Base-by-base conservation (phyloP, 2,329 filamentous ascomycete species). In the Ophiostoma angusticollis region DNA sequence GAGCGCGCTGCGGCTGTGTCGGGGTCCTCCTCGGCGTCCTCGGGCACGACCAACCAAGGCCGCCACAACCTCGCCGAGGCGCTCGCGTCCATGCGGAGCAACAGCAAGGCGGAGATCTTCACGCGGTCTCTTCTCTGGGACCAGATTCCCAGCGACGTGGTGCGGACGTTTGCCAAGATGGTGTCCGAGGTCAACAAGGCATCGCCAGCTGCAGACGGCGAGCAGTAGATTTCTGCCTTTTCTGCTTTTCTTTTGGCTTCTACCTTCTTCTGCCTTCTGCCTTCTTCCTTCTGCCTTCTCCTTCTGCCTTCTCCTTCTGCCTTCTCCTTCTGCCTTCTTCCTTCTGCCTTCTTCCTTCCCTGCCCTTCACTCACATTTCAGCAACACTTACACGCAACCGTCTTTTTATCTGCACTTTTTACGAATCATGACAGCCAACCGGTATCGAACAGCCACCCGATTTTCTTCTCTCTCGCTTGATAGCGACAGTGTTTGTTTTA, bases 121-220 rank as follows among this genome's bases (percentile, higher is more conserved):
- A 93, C 87, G 24, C 75, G 89, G 42, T 93, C 85, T 46, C 70
- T 96, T 45, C 76, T 96, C 42, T 94, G 85, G 84, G 86, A 95
- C 54, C 84, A 87, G 60, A 87, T 96, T 51, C 87, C 91, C 12
- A 73, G 77, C 50, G 86, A 96, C 48, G 86, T 96, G 35, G 85
- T 98, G 39, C 77, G 79, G 50, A 85, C 89, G 57, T 96, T 96
- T 65, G 84, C 83, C 52, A 83, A 84, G 60, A 86, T 93, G 73
- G 82, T 94, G 51, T 76, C 81, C 47, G 82, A 91, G 54, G 80
- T 72, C 61, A 79, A 70, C 59, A 64, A 45, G 7, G 37, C 39
- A 3, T 40, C 43, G 7, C 40, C 39, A 2, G 33, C 17, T 16
- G 24, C 35, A 5, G 33, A 35, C 9, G 23, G 34, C 37, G 34